Base-by-base conservation (phyloP, 2,329 filamentous ascomycete species). In the Colletotrichum sp. region DNA sequence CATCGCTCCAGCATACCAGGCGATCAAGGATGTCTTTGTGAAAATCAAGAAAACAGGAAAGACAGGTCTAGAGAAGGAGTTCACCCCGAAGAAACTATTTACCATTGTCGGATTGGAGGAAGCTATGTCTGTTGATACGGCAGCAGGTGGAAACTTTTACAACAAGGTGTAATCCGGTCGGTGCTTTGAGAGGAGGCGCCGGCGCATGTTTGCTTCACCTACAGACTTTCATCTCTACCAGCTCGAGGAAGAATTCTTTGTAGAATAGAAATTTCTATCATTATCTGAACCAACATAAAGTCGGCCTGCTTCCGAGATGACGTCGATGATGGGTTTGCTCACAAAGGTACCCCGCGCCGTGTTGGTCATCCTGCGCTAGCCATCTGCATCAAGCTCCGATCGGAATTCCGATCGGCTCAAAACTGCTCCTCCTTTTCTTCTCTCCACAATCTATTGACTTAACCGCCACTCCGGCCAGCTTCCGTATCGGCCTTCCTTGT, bases 221-320 rank as follows among this genome's bases (percentile, higher is more conserved):
- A 52, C 10, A 21, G 10, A 3, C 44, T 6, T 4, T 21, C 44
- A 52, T 52, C n/a, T 52, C 44, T 49, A 13, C 10, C 4, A 6
- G n/a, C n/a, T 52, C 0, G n/a, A 52, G 44, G n/a, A 2, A 49
- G 1, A 0, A 49, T 13, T 1, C 3, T 13, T 13, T 3, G 10
- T 21, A 52, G 44, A 21, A 52, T 52, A 12, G 6, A 21, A 52
- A 12, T 1, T 21, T 52, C n/a, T 52, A 8, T 13, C 44, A 49
- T 49, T 2, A 21, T 49, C 7, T 0, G 3, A 52, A 52, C n/a
- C n/a, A 21, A 13, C 2, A 52, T 52, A 5, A 21, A 13, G n/a
- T 4, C n/a, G 10, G n/a, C 4, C n/a, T 49, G 44, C 3, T 52
- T 52, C 6, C n/a, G n/a, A 13, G 44, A 52, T 21, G 44, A 52